Evolutionary conservation across 2,329 filamentous ascomycete species (phyloP), one percentile per base, ranked within the genome.

Genomic region (Sclerotinia borealis): DNA sequence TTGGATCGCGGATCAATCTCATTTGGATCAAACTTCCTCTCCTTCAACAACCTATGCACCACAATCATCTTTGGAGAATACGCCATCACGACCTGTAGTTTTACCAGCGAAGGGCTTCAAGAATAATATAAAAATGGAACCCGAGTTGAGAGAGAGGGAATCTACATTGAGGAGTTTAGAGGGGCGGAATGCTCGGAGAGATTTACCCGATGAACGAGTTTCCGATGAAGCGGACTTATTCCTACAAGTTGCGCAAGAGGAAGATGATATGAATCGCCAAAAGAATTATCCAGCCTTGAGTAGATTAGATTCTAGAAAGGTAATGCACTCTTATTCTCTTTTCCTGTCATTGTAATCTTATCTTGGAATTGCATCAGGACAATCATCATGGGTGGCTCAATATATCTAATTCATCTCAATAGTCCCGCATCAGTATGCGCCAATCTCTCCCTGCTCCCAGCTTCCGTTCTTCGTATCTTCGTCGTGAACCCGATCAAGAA

Each of bases 201-300:
- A 64, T 45, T 61, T 66, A 22, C 66, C 63, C 36, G 72, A 73
- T 39, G 70, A 72, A 36, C 67, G 68, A n/a, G 67, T 67, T 41
- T 73, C 70, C 55, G 72, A 74, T 63, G 72, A 73, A 27, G 71
- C 70, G 39, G 72, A 74, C 66, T 61, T 74, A 13, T 74, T 73
- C 43, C 64, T 74, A 4, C 68, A 69, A 48, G 71, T 71, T 31
- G 72, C 72, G n/a, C 64, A 68, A 43, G 71, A 73, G 60, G 72
- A 74, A 63, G 71, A 73, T 39, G 50, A 65, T 67, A 49, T 62
- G 60, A 55, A 58, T 41, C 51, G 54, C 36, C 61, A 51, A 61
- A 22, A 66, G 67, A 65, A 63, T 64, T 67, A 54, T 60, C 63
- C 39, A 59, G 41, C 45, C 65, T 65, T 54, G 13, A 67, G 61